Conservation (phyloP, 2,329 filamentous ascomycete species). For the Ceratocystis albifundus region DNA sequence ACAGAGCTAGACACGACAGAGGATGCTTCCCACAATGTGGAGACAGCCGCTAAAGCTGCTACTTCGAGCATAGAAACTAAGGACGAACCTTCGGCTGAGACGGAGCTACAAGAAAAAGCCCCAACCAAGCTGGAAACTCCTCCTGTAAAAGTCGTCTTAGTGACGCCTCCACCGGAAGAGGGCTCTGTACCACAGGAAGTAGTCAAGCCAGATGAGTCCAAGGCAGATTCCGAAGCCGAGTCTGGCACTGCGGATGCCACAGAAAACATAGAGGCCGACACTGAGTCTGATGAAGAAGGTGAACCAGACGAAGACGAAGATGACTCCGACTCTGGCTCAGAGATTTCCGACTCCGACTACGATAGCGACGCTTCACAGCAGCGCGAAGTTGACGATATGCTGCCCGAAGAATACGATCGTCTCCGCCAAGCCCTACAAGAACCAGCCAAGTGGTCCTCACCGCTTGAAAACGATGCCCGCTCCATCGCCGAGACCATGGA, state of each 20-base stretch:
- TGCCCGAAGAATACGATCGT: conserved; percentile 17
- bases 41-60: neutral
- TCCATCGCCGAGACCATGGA: conserved; percentile 23
- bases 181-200: conserved; percentile 6
- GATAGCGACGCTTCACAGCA: conserved; percentile 17
- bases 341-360: conserved; percentile 5
- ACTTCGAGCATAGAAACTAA: neutral
- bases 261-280: neutral
- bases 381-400: conserved; percentile 18
- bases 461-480: conserved; percentile 16
- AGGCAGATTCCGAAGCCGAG: neutral
- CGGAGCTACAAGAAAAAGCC: conserved; percentile 4
- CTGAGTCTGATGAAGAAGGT: neutral
- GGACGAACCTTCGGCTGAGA: conserved; percentile 22
- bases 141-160: conserved; percentile 11
- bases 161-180: conserved; percentile 15
- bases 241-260: neutral
- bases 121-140: neutral
- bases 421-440: conserved; percentile 25
- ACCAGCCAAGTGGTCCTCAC: conserved; percentile 14
- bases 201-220: neutral
- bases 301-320: neutral
- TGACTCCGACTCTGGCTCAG: neutral
- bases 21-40: conserved; percentile 6
- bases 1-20: conserved; percentile 25